These are phyloP conservation scores for Strobilomyces dryophilus DNA, from an alignment of 768 basidiomycete genomes.

Conservation along the genomic window DNA sequence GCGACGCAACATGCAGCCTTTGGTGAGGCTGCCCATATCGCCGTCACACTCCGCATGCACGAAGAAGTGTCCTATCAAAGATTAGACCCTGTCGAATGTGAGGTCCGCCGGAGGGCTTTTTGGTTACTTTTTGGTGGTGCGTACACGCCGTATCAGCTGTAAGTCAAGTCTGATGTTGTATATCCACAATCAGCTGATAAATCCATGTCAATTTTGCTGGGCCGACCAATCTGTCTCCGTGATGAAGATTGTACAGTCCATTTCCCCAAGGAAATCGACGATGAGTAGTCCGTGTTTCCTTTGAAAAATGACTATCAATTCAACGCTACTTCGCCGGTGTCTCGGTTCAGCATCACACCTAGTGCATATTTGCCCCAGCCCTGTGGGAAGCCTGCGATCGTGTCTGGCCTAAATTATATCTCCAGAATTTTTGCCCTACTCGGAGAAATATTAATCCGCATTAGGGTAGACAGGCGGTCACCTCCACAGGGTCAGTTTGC, in stretches of 20 bases:
- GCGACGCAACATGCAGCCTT: slow-evolving; percentile 86
- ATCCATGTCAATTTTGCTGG: slow-evolving; percentile 82
- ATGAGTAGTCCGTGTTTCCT: slow-evolving; percentile 69
- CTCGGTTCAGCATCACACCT: slow-evolving; percentile 64
- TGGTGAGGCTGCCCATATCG: slow-evolving; percentile 82
- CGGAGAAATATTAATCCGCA: slow-evolving; percentile 83
- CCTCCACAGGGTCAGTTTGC: slow-evolving; percentile 84
- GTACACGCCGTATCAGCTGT: slow-evolving; percentile 19
- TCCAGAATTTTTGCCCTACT: slow-evolving; percentile 83
- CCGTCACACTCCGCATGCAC: slow-evolving; percentile 79
- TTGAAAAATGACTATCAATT: slow-evolving; percentile 24
- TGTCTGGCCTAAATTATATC: slow-evolving; percentile 84
- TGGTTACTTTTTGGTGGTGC: slow-evolving; percentile 87
- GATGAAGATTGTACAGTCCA: slow-evolving; percentile 90
- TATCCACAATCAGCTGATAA: slow-evolving; percentile 62
- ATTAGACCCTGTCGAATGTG: slow-evolving; percentile 83
- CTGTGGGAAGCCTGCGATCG: slow-evolving; percentile 77
- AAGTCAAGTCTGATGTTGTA: background rate
- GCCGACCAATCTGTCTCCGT: slow-evolving; percentile 78
- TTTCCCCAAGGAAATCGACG: slow-evolving; percentile 84
- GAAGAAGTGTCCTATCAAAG: slow-evolving; percentile 81
- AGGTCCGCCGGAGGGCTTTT: slow-evolving; percentile 81
- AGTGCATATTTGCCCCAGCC: slow-evolving; percentile 83
- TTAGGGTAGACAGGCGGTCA: slow-evolving; percentile 82
- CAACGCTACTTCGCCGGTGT: slow-evolving; percentile 18